These are phyloP conservation scores for Baorangia bicolor DNA, from an alignment of 768 basidiomycete species.

Conservation along the genomic window DNA sequence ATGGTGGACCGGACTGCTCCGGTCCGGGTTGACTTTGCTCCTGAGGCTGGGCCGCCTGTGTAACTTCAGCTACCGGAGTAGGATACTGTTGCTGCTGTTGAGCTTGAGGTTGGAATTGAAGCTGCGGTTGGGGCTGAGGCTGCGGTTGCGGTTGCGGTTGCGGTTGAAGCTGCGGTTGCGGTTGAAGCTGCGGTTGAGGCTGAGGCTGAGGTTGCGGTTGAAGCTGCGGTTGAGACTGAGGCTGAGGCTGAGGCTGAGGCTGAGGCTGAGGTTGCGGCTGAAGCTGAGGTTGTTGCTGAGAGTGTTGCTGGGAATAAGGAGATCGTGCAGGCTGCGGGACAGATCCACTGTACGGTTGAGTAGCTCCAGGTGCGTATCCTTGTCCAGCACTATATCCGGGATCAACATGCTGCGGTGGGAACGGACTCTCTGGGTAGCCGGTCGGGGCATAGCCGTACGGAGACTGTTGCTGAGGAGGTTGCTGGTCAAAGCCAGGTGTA, in stretches of 20 bases:
- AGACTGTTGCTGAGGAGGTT: slow-evolving; percentile 34
- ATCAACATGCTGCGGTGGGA: slow-evolving; percentile 29
- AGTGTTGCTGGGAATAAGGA: slow-evolving; percentile 33
- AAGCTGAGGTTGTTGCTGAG: slow-evolving; percentile 37
- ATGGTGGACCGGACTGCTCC: slow-evolving; percentile 44
- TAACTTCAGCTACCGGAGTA: slow-evolving; percentile 4
- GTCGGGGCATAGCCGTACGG: slow-evolving; percentile 26
- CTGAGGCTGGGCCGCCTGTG: slow-evolving; percentile 12
- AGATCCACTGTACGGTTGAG: slow-evolving; percentile 23
- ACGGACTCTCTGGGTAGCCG: slow-evolving; percentile 26
- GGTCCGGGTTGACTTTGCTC: slow-evolving; percentile 13
- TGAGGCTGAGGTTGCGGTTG: slow-evolving; percentile 31
- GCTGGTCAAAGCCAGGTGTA: slow-evolving; percentile 42
- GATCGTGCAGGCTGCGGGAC: slow-evolving; percentile 30
- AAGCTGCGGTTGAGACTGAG: slow-evolving; percentile 36
- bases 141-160: slow-evolving; percentile 38
- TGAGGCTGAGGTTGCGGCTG: slow-evolving; percentile 34
- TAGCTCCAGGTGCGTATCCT: slow-evolving; percentile 16
- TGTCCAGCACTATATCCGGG: slow-evolving; percentile 23
- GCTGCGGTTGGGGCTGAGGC: slow-evolving; percentile 32
- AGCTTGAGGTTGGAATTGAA: slow-evolving; percentile 28
- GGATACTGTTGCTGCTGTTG: slow-evolving; percentile 30
- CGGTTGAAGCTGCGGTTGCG: no score
- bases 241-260: slow-evolving; percentile 30
- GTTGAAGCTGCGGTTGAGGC: slow-evolving; percentile 17